Conservation (phyloP, 768 basidiomycete species). For the Pisolithus orientalis region DNA sequence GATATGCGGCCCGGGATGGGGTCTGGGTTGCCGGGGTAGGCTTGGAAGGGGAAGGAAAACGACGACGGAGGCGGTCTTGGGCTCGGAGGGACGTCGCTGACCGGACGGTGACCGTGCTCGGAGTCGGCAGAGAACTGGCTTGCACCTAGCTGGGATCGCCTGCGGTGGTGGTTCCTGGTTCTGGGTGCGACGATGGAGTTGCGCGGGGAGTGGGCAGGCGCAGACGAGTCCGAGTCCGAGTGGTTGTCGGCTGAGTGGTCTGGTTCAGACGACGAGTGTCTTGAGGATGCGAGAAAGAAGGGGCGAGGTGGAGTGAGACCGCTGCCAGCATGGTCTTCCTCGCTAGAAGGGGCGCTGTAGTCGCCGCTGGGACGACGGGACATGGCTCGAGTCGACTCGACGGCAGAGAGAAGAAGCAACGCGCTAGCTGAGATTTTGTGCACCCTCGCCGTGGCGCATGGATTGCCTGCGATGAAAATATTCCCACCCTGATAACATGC, state of each 20-base stretch:
- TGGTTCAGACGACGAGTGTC: constrained; percentile 5
- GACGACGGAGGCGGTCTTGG: constrained; percentile 34
- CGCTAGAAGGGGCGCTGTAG: constrained; percentile 17
- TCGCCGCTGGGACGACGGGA: constrained; percentile 9
- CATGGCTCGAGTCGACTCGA: constrained; percentile 9
- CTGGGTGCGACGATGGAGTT: constrained; percentile 13
- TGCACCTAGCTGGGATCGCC: constrained; percentile 20
- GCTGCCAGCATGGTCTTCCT: constrained; percentile 19
- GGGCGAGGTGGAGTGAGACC: constrained; percentile 32
- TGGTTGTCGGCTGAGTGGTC: constrained; percentile 21
- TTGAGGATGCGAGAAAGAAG: constrained; percentile 27
- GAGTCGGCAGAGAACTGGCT: constrained; percentile 10
- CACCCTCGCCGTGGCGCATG: background rate
- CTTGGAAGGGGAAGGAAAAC: constrained; percentile 48
- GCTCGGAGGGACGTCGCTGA: background rate
- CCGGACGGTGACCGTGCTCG: constrained; percentile 1
- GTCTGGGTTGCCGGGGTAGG: constrained; percentile 62
- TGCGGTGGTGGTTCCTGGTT: constrained; percentile 15
- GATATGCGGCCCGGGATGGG: constrained; percentile 42
- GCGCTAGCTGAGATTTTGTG: constrained; percentile 11
- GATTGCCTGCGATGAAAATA: background rate
- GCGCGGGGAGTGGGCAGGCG: constrained; percentile 8
- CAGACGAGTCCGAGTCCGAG: constrained; percentile 25
- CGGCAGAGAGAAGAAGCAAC: background rate
- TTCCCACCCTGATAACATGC: background rate